Evolutionary conservation across 352 stramenopile species (phyloP), one percentile per base, ranked within the genome.

Genomic region (Elongisporangium prolatum): DNA sequence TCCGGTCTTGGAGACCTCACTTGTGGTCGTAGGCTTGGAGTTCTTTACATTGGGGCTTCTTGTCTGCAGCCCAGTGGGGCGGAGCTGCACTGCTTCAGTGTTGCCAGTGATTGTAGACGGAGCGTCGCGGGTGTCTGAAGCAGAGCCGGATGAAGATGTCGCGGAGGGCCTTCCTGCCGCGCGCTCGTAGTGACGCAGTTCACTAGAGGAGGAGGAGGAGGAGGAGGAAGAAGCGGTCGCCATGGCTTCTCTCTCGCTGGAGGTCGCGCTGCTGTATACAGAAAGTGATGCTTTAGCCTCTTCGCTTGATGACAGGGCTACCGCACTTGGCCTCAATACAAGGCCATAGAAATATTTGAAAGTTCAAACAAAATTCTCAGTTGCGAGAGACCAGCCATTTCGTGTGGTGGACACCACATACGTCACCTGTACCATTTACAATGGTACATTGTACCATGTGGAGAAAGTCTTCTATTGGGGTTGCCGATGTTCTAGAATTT

Each of bases 31-130:
- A 9, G 56, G 57, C 24, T 63, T 78, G 61, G 61, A 67, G 56
- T 78, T 77, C 44, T 71, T 69, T n/a, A 71, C 65, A 49, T 69
- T 80, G 10, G 55, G 64, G 13, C 59, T 57, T 22, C 58, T 54
- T 18, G 20, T 48, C 25, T 64, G 58, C 24, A 64, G 58, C 48
- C 28, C 18, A 11, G 16, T 54, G 18, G 58, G 40, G 11, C 47
- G 49, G 22, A 48, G 40, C 3, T 25, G 13, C 13, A 48, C 24
- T 51, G 40, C 44, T 20, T 51, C 22, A 28, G 34, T 25, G 56
- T 18, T 51, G 56, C 48, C 37, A 21, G 40, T 50, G 47, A 24
- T 50, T 18, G 56, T 9, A 40, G 24, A 59, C 22, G 51, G 40
- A 18, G 49, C 56, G 20, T 2, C 34, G 34, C 34, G 10, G 11